Conservation (phyloP, 2,329 filamentous ascomycete genomes). For the Penicillium sp. region DNA sequence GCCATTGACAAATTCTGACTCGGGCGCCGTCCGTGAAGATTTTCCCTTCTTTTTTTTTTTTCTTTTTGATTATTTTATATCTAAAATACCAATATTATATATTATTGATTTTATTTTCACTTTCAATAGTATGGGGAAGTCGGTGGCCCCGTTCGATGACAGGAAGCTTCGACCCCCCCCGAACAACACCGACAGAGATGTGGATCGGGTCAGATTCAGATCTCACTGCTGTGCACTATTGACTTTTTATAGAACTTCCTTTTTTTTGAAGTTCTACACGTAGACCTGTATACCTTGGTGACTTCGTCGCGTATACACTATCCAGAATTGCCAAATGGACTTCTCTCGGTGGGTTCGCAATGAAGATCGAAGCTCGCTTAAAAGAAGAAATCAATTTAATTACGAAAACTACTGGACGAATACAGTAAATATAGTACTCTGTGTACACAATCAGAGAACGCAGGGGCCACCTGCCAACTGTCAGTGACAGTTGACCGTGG, state of each 20-base stretch:
- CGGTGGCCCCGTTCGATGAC: constrained; percentile 4
- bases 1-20: constrained; percentile 23
- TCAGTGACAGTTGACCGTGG: constrained; percentile 19
- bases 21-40: constrained; percentile 4
- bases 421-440: background rate
- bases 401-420: background rate
- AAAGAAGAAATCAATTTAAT: background rate
- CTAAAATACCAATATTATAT: background rate
- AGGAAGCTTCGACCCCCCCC: constrained; percentile 11
- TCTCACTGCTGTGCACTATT: constrained; percentile 2
- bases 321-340: background rate
- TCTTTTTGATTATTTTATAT: background rate
- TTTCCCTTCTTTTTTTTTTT: background rate
- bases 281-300: background rate
- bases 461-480: constrained; percentile 28
- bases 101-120: background rate
- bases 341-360: background rate
- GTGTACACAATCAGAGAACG: background rate
- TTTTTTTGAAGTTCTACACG: background rate
- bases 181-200: constrained; percentile 8
- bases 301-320: background rate
- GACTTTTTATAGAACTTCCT: background rate
- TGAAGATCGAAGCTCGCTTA: background rate
- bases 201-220: background rate
- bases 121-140: constrained; percentile 17